Percentiles rank a stretch among this genome's conserved stretches.
Evolutionary conservation across 1,284 basidiomycete species (phyloP).

Genomic region (Cryptococcus neoformans): DNA sequence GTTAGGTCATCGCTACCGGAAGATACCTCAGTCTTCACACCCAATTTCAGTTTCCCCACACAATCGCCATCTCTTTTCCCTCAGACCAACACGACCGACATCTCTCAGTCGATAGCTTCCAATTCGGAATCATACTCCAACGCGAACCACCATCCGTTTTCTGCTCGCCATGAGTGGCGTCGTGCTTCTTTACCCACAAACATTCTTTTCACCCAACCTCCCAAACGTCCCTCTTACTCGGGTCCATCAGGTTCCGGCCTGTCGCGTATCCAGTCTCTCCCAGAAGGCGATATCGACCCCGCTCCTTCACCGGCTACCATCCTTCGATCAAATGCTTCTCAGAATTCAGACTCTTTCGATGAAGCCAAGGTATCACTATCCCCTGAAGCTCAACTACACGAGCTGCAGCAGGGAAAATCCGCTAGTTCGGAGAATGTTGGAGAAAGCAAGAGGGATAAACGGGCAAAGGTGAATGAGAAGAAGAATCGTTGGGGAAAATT

Average conservation of each 20-base stretch:
- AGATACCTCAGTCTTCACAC: constrained; percentile 21
- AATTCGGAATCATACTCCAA: no score
- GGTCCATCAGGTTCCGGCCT: constrained; percentile 18
- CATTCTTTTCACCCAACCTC: constrained; percentile 2
- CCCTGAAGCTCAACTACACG: background rate
- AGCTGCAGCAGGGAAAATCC: background rate
- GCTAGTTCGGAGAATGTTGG: background rate
- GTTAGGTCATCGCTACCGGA: background rate
- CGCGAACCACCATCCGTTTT: constrained; percentile 1
- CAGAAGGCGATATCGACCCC: constrained; percentile 35
- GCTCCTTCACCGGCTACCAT: background rate
- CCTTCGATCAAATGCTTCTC: background rate
- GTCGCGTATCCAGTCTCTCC: constrained; percentile 41
- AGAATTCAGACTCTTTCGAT: background rate
- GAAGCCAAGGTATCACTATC: background rate
- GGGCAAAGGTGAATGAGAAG: background rate
- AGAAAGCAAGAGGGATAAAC: no score
- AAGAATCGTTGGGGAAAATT: constrained; percentile 5
- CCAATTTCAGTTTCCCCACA: constrained; percentile 33
- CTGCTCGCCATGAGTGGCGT: constrained; percentile 13
- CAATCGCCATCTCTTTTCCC: background rate
- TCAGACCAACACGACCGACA: constrained; percentile 4
- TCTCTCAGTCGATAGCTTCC: background rate
- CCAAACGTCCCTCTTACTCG: constrained; percentile 8
- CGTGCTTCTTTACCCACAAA: constrained; percentile 28